Evolutionary conservation across 2,329 filamentous ascomycete species (phyloP).

Genomic region (Tolypocladium amazonense): DNA sequence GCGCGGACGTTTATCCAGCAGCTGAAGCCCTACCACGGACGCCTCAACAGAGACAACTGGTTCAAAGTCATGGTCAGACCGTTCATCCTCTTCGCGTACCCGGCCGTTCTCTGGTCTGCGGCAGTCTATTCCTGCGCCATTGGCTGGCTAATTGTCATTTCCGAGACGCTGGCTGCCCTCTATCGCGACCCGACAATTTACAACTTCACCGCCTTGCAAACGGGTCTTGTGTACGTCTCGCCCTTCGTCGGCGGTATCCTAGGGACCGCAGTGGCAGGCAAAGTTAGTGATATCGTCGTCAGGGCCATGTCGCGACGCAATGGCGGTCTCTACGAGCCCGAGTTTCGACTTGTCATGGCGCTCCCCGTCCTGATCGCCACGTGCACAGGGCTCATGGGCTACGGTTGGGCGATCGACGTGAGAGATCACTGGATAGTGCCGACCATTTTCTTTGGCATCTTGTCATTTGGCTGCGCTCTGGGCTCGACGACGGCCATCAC

Average conservation of each 20-base stretch:
- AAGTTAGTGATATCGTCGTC: conserved; percentile 77
- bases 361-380: conserved; percentile 69
- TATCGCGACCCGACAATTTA: conserved; percentile 62
- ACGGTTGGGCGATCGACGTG: conserved; percentile 80
- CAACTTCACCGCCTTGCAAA: conserved; percentile 70
- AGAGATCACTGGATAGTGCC: conserved; percentile 80
- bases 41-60: conserved; percentile 71
- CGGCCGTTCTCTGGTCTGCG: conserved; percentile 79
- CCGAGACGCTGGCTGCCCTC: conserved; percentile 73
- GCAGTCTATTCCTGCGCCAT: conserved; percentile 79
- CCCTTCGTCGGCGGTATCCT: conserved; percentile 83
- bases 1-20: conserved; percentile 63
- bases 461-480: conserved; percentile 85
- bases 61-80: conserved; percentile 66
- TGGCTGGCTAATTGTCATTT: conserved; percentile 92
- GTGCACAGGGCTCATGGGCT: conserved; percentile 81
- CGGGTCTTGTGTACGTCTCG: conserved; percentile 79
- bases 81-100: conserved; percentile 80
- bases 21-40: conserved; percentile 67
- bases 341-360: conserved; percentile 85
- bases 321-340: conserved; percentile 89
- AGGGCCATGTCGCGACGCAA: conserved; percentile 73
- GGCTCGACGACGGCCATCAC: conserved; percentile 89
- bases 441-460: conserved; percentile 82
- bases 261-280: conserved; percentile 85